A percentile compares a stretch with the other conserved stretches of the same genome.
phyloP scores from a whole-genome alignment of 2,329 filamentous ascomycete genomes.

The Ophiostoma pallidulum region DNA sequence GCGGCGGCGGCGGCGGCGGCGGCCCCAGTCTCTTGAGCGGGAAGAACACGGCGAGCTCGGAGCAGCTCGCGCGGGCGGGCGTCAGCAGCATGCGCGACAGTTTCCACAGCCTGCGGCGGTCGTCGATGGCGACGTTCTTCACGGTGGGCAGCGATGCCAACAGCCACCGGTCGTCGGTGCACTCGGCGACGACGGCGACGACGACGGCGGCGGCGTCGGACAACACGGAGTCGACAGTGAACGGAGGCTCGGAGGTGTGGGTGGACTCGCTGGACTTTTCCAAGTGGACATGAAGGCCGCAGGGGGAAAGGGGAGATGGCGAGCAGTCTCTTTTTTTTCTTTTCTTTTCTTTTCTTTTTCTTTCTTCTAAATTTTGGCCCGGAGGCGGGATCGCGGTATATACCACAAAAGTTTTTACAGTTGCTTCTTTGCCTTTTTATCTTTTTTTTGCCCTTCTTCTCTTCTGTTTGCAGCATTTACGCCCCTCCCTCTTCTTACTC shows the following conservation, averaged over 20 bases:
- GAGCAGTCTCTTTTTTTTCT: background rate
- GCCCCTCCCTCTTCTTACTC: too few relatives aligned
- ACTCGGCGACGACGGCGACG: conserved; percentile 41
- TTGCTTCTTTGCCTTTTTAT: background rate
- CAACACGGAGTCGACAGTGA: conserved; percentile 12
- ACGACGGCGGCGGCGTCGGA: conserved; percentile 20
- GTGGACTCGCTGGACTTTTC: conserved; percentile 42
- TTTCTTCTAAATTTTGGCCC: background rate
- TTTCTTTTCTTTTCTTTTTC: background rate
- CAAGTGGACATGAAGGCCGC: conserved; percentile 33
- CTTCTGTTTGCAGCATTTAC: too few relatives aligned
- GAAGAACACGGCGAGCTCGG: too few relatives aligned
- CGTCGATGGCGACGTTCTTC: conserved; percentile 58
- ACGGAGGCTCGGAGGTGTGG: conserved; percentile 27
- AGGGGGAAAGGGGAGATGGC: background rate
- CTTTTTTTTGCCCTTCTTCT: background rate
- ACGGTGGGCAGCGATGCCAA: conserved; percentile 45
- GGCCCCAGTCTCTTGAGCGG: too few relatives aligned
- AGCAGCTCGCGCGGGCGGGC: conserved; percentile 9
- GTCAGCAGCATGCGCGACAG: conserved; percentile 49
- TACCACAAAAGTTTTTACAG: background rate
- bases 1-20: conserved; percentile 4
- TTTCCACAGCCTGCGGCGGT: conserved; percentile 49
- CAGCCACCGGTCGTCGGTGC: conserved; percentile 49
- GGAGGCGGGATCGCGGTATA: too few relatives aligned